Evolutionary conservation across 345 rosid genomes (phyloP).

Genomic region (Schrenkiella parvula): DNA sequence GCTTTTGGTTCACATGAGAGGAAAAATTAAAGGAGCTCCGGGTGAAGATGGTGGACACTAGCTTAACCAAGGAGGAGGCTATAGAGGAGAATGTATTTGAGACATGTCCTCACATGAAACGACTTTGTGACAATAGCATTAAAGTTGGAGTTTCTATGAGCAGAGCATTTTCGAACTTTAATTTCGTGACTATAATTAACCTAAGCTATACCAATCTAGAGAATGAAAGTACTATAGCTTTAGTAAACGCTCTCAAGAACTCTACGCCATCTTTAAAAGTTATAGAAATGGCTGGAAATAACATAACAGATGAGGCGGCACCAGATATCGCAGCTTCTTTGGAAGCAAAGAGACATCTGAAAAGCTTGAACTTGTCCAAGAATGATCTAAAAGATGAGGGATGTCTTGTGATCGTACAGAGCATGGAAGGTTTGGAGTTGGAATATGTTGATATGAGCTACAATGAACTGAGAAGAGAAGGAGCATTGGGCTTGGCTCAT

Average conservation of each 20-base stretch:
- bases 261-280: conserved; percentile 60
- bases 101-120: conserved; percentile 48
- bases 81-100: conserved; percentile 53
- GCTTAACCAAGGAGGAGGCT: conserved; percentile 60
- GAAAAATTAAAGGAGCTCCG: not conserved
- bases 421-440: conserved; percentile 43
- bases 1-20: not conserved
- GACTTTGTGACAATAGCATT: conserved; percentile 57
- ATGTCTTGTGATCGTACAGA: conserved; percentile 46
- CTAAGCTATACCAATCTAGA: conserved; percentile 72
- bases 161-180: conserved; percentile 48
- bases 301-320: conserved; percentile 61
- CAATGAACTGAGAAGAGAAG: conserved; percentile 49
- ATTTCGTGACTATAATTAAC: conserved; percentile 51
- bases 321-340: conserved; percentile 50
- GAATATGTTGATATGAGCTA: conserved; percentile 56
- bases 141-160: conserved; percentile 60
- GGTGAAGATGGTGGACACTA: not conserved
- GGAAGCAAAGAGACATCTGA: conserved; percentile 46
- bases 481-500: conserved; percentile 60
- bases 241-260: conserved; percentile 52
- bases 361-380: conserved; percentile 65
- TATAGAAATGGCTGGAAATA: conserved; percentile 83
- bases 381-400: conserved; percentile 81
- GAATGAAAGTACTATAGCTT: conserved; percentile 52